phyloP scores from a whole-genome alignment of 345 rosid species.

The Corchorus capsularis region DNA sequence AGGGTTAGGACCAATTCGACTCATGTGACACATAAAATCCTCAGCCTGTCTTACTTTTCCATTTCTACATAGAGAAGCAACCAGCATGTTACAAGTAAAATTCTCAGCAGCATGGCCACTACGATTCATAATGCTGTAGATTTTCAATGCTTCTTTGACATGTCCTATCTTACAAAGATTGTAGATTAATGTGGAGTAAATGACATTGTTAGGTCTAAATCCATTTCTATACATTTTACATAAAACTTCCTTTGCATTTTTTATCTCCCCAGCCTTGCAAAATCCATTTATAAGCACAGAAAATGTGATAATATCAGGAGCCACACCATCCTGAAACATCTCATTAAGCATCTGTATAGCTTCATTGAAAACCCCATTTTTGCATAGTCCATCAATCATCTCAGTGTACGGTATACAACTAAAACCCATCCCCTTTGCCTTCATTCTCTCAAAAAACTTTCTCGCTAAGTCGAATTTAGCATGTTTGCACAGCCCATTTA shows the following conservation, averaged over 20 bases:
- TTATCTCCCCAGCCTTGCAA: conserved; percentile 49
- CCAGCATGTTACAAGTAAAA: conserved; percentile 58
- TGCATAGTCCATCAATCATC: conserved; percentile 76
- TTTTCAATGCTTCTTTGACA: conserved; percentile 57
- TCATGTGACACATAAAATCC: conserved; percentile 62
- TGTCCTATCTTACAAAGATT: conserved; percentile 56
- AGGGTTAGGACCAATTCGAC: conserved; percentile 43
- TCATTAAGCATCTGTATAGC: conserved; percentile 52
- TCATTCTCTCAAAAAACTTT: conserved; percentile 67
- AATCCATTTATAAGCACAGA: conserved; percentile 84
- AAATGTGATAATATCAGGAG: conserved; percentile 73
- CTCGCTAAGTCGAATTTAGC: conserved; percentile 61
- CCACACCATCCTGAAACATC: conserved; percentile 62
- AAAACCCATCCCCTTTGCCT: conserved; percentile 48
- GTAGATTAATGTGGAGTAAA: conserved; percentile 64
- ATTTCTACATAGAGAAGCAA: conserved; percentile 64
- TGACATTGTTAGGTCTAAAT: conserved; percentile 53
- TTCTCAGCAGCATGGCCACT: conserved; percentile 46
- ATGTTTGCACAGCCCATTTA: conserved; percentile 71
- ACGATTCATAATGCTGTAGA: conserved; percentile 58
- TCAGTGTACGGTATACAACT: conserved; percentile 64
- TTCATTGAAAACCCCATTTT: conserved; percentile 57
- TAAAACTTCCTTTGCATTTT: conserved; percentile 56
- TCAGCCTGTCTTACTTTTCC: conserved; percentile 71
- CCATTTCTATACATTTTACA: conserved; percentile 70